phyloP scores from a whole-genome alignment of 179 eudicot genomes.

The Corrigiola litoralis region DNA sequence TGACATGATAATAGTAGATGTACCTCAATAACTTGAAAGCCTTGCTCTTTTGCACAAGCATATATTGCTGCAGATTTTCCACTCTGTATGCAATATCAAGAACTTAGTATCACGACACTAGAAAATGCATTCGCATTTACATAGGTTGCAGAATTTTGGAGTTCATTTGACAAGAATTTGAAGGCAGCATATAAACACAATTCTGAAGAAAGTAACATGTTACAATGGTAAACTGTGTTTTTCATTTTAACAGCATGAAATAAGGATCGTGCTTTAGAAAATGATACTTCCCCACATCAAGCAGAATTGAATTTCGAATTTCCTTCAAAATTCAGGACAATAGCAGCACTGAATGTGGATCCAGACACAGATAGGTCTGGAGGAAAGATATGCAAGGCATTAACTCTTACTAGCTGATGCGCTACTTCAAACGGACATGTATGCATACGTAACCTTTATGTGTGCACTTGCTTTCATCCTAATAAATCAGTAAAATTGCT shows the following conservation, averaged over 20 bases:
- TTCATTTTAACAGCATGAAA: no score
- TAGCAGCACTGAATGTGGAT: neutral
- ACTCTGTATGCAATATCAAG: slow-evolving; percentile 48
- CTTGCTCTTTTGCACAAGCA: slow-evolving; percentile 98
- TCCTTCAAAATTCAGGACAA: neutral
- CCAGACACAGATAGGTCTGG: neutral
- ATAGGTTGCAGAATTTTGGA: neutral
- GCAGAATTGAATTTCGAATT: neutral
- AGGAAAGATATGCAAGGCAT: neutral
- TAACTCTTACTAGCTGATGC: neutral
- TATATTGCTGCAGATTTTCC: slow-evolving; percentile 98
- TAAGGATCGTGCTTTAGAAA: no score
- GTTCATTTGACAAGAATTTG: neutral
- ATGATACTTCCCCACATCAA: no score
- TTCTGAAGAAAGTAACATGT: no score
- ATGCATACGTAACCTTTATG: neutral
- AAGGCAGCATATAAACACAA: neutral
- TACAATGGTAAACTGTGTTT: no score
- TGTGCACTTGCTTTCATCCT: neutral
- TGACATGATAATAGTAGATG: slow-evolving; percentile 3
- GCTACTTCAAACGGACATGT: neutral
- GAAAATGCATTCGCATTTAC: neutral
- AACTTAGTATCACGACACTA: neutral
- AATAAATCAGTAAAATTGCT: neutral
- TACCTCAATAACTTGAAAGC: slow-evolving; percentile 89